Evolutionary conservation across 2,329 filamentous ascomycete species (phyloP).

Genomic region (Monilinia fructicola): DNA sequence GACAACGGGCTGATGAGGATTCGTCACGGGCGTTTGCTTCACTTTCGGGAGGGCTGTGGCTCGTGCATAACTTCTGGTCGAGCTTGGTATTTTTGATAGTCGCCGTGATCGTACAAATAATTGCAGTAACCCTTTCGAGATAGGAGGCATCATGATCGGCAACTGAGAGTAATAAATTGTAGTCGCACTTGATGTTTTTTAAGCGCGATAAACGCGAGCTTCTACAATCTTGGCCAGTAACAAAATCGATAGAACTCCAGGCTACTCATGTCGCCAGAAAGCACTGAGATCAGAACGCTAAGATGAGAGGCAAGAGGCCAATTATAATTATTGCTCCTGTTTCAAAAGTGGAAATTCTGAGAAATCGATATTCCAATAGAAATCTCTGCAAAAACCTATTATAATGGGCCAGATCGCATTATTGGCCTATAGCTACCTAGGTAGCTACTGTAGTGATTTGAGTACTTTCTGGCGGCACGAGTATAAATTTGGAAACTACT

Average conservation of each 20-base stretch:
- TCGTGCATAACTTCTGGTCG: conserved; percentile 26
- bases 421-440: no score
- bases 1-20: conserved; percentile 45
- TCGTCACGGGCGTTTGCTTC: conserved; percentile 8
- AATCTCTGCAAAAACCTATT: no score
- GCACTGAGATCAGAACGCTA: no score
- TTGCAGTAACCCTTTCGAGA: conserved; percentile 34
- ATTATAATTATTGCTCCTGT: no score
- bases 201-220: conserved; percentile 16
- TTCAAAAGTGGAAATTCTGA: no score
- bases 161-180: not conserved
- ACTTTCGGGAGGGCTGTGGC: conserved; percentile 17
- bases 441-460: no score
- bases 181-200: not conserved
- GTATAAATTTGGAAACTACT: no score
- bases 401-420: no score
- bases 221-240: not conserved
- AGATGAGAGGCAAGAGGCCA: no score
- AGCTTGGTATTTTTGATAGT: not conserved
- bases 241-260: not conserved
- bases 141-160: conserved; percentile 35
- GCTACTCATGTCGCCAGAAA: no score
- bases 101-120: conserved; percentile 5
- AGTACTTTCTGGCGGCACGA: no score
- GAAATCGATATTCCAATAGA: no score